Evolutionary conservation across 495 filamentous ascomycete genomes (phyloP).

Genomic region (Gamarada debralockiae): DNA sequence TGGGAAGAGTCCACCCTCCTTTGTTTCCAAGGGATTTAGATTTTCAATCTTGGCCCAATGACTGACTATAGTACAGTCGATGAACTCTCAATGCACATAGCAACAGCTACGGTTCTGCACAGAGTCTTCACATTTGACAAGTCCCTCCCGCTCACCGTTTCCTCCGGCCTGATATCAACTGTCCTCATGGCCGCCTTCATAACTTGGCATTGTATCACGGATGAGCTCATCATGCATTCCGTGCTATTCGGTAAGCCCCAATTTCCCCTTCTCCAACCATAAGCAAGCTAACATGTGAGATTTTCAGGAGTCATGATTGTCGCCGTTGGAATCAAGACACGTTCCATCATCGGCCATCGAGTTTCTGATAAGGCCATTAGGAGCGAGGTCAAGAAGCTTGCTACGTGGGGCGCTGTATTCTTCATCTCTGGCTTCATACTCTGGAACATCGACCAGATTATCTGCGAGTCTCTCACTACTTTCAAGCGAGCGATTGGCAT

Average conservation of each 20-base stretch:
- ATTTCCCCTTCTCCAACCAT: neutral
- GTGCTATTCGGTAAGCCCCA: conserved; percentile 27
- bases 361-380: conserved; percentile 14
- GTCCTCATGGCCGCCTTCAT: conserved; percentile 33
- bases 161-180: conserved; percentile 28
- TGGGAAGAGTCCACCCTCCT: too few species aligned
- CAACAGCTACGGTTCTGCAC: conserved; percentile 47
- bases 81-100: conserved; percentile 55
- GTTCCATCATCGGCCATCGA: conserved; percentile 16
- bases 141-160: conserved; percentile 22
- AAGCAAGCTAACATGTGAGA: neutral
- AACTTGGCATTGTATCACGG: conserved; percentile 39
- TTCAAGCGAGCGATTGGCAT: conserved; percentile 37
- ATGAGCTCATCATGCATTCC: conserved; percentile 39
- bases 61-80: conserved; percentile 28
- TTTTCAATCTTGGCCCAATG: neutral
- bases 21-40: too few species aligned
- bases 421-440: conserved; percentile 37
- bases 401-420: conserved; percentile 22
- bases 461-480: conserved; percentile 34
- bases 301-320: conserved; percentile 27
- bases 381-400: conserved; percentile 14
- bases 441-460: conserved; percentile 46
- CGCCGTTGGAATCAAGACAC: conserved; percentile 31
- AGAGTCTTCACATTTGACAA: conserved; percentile 43